These are phyloP conservation scores for Debaryomyces udenii DNA, from an alignment of 1,139 yeast species.

Conservation along the genomic window DNA sequence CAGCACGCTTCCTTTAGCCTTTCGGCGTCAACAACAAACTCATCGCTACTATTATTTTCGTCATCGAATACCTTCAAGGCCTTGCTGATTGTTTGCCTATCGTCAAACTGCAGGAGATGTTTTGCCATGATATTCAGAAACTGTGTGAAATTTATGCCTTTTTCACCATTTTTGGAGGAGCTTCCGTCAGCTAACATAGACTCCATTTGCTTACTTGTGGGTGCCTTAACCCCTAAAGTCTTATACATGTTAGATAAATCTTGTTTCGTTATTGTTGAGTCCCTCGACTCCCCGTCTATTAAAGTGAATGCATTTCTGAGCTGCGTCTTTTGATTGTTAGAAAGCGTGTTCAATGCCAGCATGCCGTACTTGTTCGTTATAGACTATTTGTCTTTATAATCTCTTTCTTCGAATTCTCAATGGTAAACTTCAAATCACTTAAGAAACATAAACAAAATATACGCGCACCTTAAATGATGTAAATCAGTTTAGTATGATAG, in stretches of 20 bases:
- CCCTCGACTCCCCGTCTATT: conserved; percentile 81
- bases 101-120: conserved; percentile 60
- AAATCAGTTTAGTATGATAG: background rate
- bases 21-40: conserved; percentile 49
- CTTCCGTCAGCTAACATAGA: conserved; percentile 49
- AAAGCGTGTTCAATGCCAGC: conserved; percentile 42
- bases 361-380: conserved; percentile 16
- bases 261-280: conserved; percentile 60
- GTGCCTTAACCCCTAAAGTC: conserved; percentile 47
- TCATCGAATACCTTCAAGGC: conserved; percentile 66
- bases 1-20: conserved; percentile 54
- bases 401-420: background rate
- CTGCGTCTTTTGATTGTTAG: conserved; percentile 45
- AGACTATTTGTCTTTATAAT: too few relatives aligned
- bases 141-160: conserved; percentile 67
- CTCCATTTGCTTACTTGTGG: conserved; percentile 45
- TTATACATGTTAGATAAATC: conserved; percentile 64
- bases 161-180: conserved; percentile 19
- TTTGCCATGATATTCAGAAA: conserved; percentile 71
- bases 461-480: conserved; percentile 7
- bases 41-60: conserved; percentile 32
- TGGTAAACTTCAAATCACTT: background rate
- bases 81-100: conserved; percentile 57
- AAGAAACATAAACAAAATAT: conserved; percentile 9
- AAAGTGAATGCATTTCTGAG: conserved; percentile 55